phyloP scores from a whole-genome alignment of 352 stramenopile species.

The Pythium pyrilobum region DNA sequence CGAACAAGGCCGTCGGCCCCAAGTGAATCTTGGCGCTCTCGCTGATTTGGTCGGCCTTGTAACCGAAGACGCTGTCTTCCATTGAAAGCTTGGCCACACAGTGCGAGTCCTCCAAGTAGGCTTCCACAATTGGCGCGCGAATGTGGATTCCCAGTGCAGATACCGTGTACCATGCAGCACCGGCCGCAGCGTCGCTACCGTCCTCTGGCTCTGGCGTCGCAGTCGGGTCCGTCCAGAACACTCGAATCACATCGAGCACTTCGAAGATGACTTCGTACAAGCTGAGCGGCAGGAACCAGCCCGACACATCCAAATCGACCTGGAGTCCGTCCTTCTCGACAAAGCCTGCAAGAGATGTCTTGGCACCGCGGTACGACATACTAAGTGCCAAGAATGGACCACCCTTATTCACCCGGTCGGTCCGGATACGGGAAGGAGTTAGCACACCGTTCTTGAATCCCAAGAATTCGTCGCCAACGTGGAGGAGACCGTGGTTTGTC shows the following conservation, averaged over 20 bases:
- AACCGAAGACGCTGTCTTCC: conserved; percentile 70
- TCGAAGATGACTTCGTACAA: conserved; percentile 71
- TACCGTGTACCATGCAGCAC: conserved; percentile 52
- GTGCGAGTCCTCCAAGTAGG: conserved; percentile 83
- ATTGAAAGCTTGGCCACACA: conserved; percentile 84
- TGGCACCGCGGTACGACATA: conserved; percentile 58
- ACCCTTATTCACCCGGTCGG: conserved; percentile 44
- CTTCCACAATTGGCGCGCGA: conserved; percentile 74
- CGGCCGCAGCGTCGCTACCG: not conserved
- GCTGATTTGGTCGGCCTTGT: conserved; percentile 47
- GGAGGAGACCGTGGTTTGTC: conserved; percentile 67
- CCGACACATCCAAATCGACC: conserved; percentile 61
- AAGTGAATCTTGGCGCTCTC: conserved; percentile 71
- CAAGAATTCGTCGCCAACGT: conserved; percentile 83
- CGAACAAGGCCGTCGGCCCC: conserved; percentile 73
- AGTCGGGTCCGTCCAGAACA: conserved; percentile 52
- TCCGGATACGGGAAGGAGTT: conserved; percentile 58
- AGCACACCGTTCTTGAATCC: conserved; percentile 72
- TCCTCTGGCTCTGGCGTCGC: conserved; percentile 8
- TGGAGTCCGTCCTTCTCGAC: conserved; percentile 56
- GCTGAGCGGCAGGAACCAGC: conserved; percentile 74
- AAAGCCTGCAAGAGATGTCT: conserved; percentile 36
- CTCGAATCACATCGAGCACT: conserved; percentile 58
- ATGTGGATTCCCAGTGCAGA: conserved; percentile 67
- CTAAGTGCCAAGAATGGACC: conserved; percentile 53